phyloP scores from a whole-genome alignment of 2,329 filamentous ascomycete genomes.

The Aspergillus sp. region DNA sequence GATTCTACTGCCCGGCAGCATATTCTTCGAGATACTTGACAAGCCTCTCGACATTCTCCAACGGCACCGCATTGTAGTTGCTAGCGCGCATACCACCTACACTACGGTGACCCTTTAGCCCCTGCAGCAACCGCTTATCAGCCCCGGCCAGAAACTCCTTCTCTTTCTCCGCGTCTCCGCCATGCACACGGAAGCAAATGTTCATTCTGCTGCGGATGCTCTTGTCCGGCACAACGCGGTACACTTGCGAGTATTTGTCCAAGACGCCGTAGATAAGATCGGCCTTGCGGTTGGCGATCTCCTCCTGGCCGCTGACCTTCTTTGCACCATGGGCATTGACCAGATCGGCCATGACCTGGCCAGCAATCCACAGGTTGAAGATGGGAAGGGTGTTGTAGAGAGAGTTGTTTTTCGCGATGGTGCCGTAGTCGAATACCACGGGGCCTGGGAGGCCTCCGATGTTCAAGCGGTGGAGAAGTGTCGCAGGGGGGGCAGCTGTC shows the following conservation, averaged over 20 bases:
- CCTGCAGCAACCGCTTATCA: conserved; percentile 60
- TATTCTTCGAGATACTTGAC: conserved; percentile 45
- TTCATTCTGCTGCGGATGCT: conserved; percentile 80
- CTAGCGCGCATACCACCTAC: conserved; percentile 78
- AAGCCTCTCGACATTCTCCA: conserved; percentile 37
- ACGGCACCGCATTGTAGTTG: conserved; percentile 79
- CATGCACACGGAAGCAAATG: conserved; percentile 75
- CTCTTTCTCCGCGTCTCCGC: conserved; percentile 61
- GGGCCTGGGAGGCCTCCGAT: conserved; percentile 59
- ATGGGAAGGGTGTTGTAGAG: conserved; percentile 95
- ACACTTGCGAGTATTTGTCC: conserved; percentile 65
- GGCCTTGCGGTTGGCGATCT: conserved; percentile 66
- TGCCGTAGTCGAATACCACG: conserved; percentile 73
- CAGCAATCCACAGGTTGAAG: conserved; percentile 84
- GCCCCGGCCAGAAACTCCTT: conserved; percentile 70
- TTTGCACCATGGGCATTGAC: conserved; percentile 54
- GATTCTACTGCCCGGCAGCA: conserved; percentile 25
- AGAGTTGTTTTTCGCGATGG: conserved; percentile 83
- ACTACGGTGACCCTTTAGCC: conserved; percentile 79
- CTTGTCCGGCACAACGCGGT: conserved; percentile 69
- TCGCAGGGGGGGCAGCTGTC: conserved; percentile 56
- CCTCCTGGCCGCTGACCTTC: conserved; percentile 70
- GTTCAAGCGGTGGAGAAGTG: conserved; percentile 63
- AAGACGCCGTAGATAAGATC: conserved; percentile 66
- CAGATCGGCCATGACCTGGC: conserved; percentile 75